A percentile compares a stretch with the other conserved stretches of the same genome.
These are phyloP conservation scores for Nicotiana benthamiana DNA, from an alignment of 257 asterid genomes.

Conservation along the genomic window DNA sequence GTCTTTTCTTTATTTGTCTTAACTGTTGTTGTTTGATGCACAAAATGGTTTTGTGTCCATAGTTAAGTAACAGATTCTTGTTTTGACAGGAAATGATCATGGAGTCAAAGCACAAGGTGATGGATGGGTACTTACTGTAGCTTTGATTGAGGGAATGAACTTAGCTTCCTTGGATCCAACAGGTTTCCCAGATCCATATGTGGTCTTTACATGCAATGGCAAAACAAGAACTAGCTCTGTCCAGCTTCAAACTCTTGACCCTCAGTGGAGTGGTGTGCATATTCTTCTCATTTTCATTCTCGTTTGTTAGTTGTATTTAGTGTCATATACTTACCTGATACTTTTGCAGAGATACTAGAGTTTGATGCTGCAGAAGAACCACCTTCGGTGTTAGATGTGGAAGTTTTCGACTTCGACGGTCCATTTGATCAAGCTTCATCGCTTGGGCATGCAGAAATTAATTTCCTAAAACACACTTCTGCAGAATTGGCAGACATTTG, in stretches of 20 bases:
- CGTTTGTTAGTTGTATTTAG: background rate
- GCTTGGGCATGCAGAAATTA: constrained; percentile 84
- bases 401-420: constrained; percentile 81
- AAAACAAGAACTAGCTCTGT: constrained; percentile 91
- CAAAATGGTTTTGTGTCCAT: background rate
- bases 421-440: constrained; percentile 69
- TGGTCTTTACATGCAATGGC: constrained; percentile 82
- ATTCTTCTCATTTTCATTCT: background rate
- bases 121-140: constrained; percentile 91
- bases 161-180: constrained; percentile 41
- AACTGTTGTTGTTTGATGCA: background rate
- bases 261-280: constrained; percentile 74
- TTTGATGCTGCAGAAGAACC: constrained; percentile 92
- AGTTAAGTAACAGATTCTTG: background rate
- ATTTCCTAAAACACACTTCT: constrained; percentile 75
- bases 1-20: background rate
- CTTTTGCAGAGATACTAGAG: constrained; percentile 71
- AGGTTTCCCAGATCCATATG: constrained; percentile 69
- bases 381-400: constrained; percentile 78
- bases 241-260: constrained; percentile 75
- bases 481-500: constrained; percentile 78
- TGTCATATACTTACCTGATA: constrained; percentile 2
- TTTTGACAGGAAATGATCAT: constrained; percentile 62
- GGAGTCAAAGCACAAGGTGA: constrained; percentile 85
- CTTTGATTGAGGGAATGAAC: constrained; percentile 64